Conservation (phyloP, 1,284 basidiomycete species). For the Neonothopanus nambi region DNA sequence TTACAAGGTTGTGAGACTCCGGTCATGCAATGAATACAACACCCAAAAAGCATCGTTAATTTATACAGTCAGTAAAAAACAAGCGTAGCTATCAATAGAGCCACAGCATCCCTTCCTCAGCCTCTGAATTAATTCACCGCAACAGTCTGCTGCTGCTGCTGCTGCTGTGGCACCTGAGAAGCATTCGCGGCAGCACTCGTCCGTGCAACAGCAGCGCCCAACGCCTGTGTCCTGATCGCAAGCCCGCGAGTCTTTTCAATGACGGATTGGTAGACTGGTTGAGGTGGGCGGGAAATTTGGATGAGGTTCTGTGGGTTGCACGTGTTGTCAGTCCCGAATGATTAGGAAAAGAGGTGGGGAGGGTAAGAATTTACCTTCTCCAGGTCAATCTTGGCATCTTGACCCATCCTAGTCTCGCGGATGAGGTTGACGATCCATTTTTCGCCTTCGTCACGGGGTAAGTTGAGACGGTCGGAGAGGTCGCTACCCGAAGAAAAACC, state of each 20-base stretch:
- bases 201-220: conserved; percentile 74
- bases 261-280: conserved; percentile 91
- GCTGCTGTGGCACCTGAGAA: not conserved
- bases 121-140: not conserved
- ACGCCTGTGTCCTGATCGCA: conserved; percentile 87
- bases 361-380: conserved; percentile 68
- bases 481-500: conserved; percentile 52
- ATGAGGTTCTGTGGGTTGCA: conserved; percentile 82
- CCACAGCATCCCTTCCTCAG: too few relatives aligned
- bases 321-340: conserved; percentile 10
- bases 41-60: too few relatives aligned
- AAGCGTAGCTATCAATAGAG: too few relatives aligned
- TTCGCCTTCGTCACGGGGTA: conserved; percentile 92
- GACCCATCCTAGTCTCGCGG: conserved; percentile 92
- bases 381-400: conserved; percentile 95
- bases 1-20: too few relatives aligned
- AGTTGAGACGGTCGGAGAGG: conserved; percentile 89
- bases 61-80: too few relatives aligned
- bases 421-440: conserved; percentile 99
- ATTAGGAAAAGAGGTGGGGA: conserved; percentile 14
- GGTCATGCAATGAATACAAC: too few relatives aligned
- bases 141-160: conserved; percentile 1
- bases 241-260: conserved; percentile 96
- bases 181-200: not conserved
- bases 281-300: conserved; percentile 88